A percentile compares a stretch with the other conserved stretches of the same genome.
phyloP scores from a whole-genome alignment of 2,329 filamentous ascomycete genomes.

The Herpotrichia juniperi region DNA sequence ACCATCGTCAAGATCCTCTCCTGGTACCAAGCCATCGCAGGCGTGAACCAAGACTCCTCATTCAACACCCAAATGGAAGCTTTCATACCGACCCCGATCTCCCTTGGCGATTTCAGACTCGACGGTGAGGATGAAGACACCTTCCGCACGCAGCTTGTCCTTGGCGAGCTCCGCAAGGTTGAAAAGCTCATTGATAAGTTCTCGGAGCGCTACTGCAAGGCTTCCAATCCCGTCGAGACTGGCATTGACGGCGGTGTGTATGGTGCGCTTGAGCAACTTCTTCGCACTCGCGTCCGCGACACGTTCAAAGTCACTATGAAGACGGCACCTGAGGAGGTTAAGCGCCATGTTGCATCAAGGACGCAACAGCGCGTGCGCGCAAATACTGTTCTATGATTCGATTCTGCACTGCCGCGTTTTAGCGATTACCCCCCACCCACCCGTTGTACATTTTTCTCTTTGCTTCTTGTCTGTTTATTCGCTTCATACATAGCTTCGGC shows the following conservation, averaged over 20 bases:
- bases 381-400: constrained; percentile 27
- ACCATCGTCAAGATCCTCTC: constrained; percentile 43
- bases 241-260: constrained; percentile 39
- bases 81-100: constrained; percentile 33
- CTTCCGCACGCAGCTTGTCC: constrained; percentile 38
- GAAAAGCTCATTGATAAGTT: constrained; percentile 47
- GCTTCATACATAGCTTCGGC: neutral
- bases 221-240: constrained; percentile 23
- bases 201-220: constrained; percentile 41
- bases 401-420: constrained; percentile 6
- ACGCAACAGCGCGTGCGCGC: constrained; percentile 34
- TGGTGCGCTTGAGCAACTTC: constrained; percentile 33
- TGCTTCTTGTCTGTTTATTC: neutral
- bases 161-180: constrained; percentile 40
- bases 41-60: constrained; percentile 23
- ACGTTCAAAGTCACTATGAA: constrained; percentile 46
- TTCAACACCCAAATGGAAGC: constrained; percentile 34
- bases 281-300: constrained; percentile 42
- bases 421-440: constrained; percentile 7
- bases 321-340: constrained; percentile 41
- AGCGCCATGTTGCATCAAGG: constrained; percentile 38
- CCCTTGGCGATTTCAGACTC: constrained; percentile 27
- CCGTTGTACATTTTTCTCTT: constrained; percentile 3
- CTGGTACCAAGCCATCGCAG: constrained; percentile 43
- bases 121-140: constrained; percentile 37